Conservation (phyloP, 495 filamentous ascomycete species). For the Glarea lozoyensis region DNA sequence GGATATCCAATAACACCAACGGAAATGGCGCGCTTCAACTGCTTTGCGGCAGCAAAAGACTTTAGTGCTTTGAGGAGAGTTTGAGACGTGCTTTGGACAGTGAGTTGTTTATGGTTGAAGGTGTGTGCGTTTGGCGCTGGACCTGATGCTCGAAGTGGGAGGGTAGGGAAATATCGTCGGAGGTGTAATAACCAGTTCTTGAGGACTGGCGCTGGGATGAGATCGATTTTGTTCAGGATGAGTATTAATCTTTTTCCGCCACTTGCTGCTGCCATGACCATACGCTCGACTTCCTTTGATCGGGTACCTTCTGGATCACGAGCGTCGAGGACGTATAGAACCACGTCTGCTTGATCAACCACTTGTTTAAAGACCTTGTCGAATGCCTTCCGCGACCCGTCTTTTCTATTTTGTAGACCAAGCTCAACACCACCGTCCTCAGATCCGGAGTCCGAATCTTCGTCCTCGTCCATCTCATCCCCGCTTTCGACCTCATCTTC, state of each 20-base stretch:
- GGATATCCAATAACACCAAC: constrained; percentile 96
- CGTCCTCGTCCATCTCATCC: constrained; percentile 45
- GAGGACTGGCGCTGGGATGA: constrained; percentile 72
- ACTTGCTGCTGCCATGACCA: constrained; percentile 74
- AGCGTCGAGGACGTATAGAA: constrained; percentile 92
- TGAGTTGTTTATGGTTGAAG: constrained; percentile 87
- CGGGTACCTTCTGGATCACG: constrained; percentile 87
- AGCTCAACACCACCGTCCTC: constrained; percentile 29
- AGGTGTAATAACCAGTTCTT: constrained; percentile 80
- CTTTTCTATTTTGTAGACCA: constrained; percentile 39
- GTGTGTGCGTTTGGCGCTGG: constrained; percentile 78
- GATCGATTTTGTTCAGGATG: constrained; percentile 94
- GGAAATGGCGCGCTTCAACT: constrained; percentile 80
- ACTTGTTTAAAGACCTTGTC: constrained; percentile 96
- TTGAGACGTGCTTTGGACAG: constrained; percentile 75
- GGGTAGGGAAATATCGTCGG: constrained; percentile 83
- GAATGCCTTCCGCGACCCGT: constrained; percentile 75
- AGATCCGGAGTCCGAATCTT: constrained; percentile 45
- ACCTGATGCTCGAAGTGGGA: constrained; percentile 80
- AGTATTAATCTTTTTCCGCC: constrained; percentile 87
- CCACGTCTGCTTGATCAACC: constrained; percentile 79
- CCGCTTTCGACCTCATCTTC: constrained; percentile 49
- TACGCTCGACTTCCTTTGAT: constrained; percentile 81
- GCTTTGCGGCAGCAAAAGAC: constrained; percentile 72
- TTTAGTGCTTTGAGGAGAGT: constrained; percentile 88